These are phyloP conservation scores for Lactarius psammicola DNA, from an alignment of 768 basidiomycete genomes.

Conservation along the genomic window DNA sequence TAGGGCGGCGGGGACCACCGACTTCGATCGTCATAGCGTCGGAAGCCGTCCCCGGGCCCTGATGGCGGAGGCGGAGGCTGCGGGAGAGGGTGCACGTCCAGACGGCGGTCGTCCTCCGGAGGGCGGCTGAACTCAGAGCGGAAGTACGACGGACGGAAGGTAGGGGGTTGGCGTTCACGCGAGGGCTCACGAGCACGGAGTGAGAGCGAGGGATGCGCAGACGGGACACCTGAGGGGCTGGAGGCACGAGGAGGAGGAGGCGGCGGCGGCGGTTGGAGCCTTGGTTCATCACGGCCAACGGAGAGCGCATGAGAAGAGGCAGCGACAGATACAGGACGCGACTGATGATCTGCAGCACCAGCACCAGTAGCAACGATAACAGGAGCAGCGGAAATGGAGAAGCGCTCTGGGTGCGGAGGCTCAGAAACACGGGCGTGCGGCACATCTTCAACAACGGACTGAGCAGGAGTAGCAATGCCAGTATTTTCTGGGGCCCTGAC, in stretches of 20 bases:
- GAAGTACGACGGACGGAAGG: conserved; percentile 25
- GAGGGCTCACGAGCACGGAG: conserved; percentile 25
- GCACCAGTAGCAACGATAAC: neutral
- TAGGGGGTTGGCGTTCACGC: conserved; percentile 13
- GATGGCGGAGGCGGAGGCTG: neutral
- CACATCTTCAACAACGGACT: conserved; percentile 9
- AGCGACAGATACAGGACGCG: conserved; percentile 12
- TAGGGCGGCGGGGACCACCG: conserved; percentile 19
- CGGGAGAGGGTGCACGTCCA: conserved; percentile 10
- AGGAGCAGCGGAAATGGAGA: conserved; percentile 1
- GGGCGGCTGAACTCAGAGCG: conserved; percentile 28
- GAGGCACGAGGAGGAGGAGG: conserved; percentile 10
- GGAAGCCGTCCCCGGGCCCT: conserved; percentile 2
- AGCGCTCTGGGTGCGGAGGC: conserved; percentile 1
- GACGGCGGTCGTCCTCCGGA: conserved; percentile 22
- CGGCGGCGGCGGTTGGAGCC: conserved; percentile 9
- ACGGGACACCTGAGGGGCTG: conserved; percentile 5
- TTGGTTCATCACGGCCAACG: conserved; percentile 17
- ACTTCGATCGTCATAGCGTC: conserved; percentile 20
- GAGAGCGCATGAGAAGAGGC: conserved; percentile 14
- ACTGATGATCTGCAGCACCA: conserved; percentile 8
- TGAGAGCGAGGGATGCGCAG: conserved; percentile 13
- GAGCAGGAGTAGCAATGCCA: conserved; percentile 16
- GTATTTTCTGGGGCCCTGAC: conserved; percentile 30
- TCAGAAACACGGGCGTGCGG: conserved; percentile 12